Percentiles rank a stretch among this genome's conserved stretches.
Evolutionary conservation across 495 filamentous ascomycete genomes (phyloP).

Genomic region (Penicillium atrosanguineum): DNA sequence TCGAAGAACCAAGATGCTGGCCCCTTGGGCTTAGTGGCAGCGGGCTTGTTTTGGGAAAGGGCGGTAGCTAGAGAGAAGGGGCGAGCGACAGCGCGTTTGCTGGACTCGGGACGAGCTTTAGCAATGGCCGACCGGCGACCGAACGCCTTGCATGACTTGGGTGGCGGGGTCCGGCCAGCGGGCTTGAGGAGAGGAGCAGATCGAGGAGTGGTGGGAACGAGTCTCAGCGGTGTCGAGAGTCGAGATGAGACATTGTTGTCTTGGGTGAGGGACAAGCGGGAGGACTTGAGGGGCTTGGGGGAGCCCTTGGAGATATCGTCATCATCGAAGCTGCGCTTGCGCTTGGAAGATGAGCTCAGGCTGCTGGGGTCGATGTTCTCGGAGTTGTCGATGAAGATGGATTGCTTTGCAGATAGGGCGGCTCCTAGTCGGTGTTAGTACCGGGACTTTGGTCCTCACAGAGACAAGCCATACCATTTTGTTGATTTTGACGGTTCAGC

Average conservation of each 20-base stretch:
- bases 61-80: conserved; percentile 82
- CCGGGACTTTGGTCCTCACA: neutral
- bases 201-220: conserved; percentile 37
- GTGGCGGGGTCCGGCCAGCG: conserved; percentile 40
- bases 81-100: conserved; percentile 34
- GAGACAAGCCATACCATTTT: conserved; percentile 48
- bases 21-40: conserved; percentile 36
- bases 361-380: conserved; percentile 80
- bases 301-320: conserved; percentile 44
- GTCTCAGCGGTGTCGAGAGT: conserved; percentile 35
- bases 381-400: conserved; percentile 54
- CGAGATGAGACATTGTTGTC: conserved; percentile 30
- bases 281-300: conserved; percentile 42
- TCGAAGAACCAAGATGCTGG: conserved; percentile 83
- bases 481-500: conserved; percentile 52
- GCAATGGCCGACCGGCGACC: conserved; percentile 37
- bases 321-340: conserved; percentile 52
- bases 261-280: conserved; percentile 32
- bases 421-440: conserved; percentile 18
- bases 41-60: conserved; percentile 46
- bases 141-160: conserved; percentile 33
- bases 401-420: conserved; percentile 29
- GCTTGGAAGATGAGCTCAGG: conserved; percentile 66
- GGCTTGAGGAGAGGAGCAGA: conserved; percentile 35
- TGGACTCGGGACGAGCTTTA: conserved; percentile 52